Evolutionary conservation across 768 basidiomycete species (phyloP).

Genomic region (Psilocybe cyanescens): DNA sequence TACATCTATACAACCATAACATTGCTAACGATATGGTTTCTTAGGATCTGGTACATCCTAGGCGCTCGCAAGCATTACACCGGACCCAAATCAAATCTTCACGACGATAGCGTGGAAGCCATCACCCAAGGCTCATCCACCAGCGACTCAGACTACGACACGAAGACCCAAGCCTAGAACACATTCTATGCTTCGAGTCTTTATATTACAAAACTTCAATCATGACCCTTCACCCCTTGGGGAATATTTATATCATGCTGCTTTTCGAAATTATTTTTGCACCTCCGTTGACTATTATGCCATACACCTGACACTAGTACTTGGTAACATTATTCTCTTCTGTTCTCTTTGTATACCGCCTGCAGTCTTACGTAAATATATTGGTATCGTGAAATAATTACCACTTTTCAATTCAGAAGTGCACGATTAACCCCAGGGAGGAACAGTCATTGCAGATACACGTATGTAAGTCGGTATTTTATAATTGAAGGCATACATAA

Average conservation of each 20-base stretch:
- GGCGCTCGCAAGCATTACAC: slow-evolving; percentile 58
- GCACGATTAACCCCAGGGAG: too few species aligned
- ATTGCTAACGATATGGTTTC: slow-evolving; percentile 8
- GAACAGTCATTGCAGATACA: too few species aligned
- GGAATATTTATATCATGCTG: neutral
- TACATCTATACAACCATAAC: slow-evolving; percentile 5
- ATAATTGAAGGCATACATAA: too few species aligned
- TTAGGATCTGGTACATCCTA: slow-evolving; percentile 55
- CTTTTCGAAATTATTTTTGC: neutral
- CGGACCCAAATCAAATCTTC: slow-evolving; percentile 61
- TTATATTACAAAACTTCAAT: neutral
- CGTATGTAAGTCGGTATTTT: too few species aligned
- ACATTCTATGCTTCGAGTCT: neutral
- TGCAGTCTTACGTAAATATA: neutral
- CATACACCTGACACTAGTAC: neutral
- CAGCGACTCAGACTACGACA: neutral
- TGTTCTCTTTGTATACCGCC: neutral
- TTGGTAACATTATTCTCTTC: neutral
- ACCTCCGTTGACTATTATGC: neutral
- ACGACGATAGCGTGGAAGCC: slow-evolving; percentile 27
- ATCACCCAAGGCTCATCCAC: slow-evolving; percentile 11
- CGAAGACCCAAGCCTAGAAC: neutral
- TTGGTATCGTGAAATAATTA: neutral
- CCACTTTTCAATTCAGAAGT: too few species aligned
- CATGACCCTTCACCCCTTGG: neutral